phyloP scores from a whole-genome alignment of 2,329 filamentous ascomycete species.

The Diplodia scrobiculata region DNA sequence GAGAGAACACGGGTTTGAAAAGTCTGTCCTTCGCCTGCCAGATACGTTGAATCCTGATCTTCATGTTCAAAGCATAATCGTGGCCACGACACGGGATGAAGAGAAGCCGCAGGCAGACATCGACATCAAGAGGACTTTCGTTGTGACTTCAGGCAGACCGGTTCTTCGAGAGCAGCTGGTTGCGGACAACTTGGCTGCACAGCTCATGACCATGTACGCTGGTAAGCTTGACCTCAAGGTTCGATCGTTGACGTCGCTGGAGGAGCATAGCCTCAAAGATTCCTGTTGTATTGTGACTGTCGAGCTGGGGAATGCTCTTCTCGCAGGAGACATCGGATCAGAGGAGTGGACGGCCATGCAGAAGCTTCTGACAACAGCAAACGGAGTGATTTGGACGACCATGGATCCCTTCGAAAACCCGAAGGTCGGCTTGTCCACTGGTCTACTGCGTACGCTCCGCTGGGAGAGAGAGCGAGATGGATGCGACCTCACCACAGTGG shows the following conservation, averaged over 20 bases:
- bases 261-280: conserved; percentile 4
- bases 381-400: conserved; percentile 23
- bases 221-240: conserved; percentile 16
- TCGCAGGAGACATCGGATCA: conserved; percentile 4
- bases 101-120: conserved; percentile 2
- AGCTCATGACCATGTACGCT: conserved; percentile 31
- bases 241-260: conserved; percentile 4
- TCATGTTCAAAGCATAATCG: conserved; percentile 16
- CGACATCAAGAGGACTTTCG: conserved; percentile 15
- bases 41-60: conserved; percentile 14
- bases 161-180: conserved; percentile 14
- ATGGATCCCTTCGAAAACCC: conserved; percentile 16
- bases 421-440: conserved; percentile 17
- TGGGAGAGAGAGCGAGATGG: conserved; percentile 16
- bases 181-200: conserved; percentile 18
- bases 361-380: conserved; percentile 19
- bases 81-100: conserved; percentile 9
- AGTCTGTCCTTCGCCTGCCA: conserved; percentile 8
- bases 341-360: conserved; percentile 6
- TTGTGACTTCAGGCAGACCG: conserved; percentile 10
- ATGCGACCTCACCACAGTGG: not conserved
- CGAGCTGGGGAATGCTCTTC: conserved; percentile 5
- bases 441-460: conserved; percentile 24
- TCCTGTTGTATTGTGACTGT: conserved; percentile 5
- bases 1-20: conserved; percentile 13